phyloP scores from a whole-genome alignment of 306 rosid species.

The Sophora flavescens region DNA sequence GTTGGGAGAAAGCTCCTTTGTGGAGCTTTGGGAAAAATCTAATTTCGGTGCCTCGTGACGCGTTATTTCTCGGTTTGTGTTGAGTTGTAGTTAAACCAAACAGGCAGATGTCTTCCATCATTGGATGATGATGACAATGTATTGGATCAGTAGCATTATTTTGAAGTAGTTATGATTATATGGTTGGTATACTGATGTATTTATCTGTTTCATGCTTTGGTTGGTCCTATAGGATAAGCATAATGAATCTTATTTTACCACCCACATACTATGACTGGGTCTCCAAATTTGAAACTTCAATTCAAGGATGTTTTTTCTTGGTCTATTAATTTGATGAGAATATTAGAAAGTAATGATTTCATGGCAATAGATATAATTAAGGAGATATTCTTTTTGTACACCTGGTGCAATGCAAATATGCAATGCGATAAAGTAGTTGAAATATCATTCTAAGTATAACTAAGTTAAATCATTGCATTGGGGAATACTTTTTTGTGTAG shows the following conservation, averaged over 20 bases:
- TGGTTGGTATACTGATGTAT: neutral
- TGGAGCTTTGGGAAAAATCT: too few relatives aligned
- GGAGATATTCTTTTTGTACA: constrained; percentile 18
- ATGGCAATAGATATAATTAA: neutral
- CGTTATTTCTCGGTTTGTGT: too few relatives aligned
- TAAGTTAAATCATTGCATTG: neutral
- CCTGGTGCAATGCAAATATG: neutral
- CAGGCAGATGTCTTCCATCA: neutral
- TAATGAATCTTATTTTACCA: neutral
- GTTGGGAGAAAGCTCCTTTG: too few relatives aligned
- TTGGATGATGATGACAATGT: neutral
- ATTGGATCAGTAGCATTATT: neutral
- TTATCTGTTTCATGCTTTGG: neutral
- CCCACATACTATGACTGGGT: neutral
- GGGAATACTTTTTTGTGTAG: neutral
- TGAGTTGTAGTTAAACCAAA: too few relatives aligned
- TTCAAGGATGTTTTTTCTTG: neutral
- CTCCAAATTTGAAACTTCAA: constrained; percentile 12
- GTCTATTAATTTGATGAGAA: constrained; percentile 7
- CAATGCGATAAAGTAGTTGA: neutral
- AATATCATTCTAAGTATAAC: neutral
- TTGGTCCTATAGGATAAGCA: constrained; percentile 14
- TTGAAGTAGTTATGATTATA: neutral
- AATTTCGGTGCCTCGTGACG: too few relatives aligned
- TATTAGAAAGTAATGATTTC: neutral